Evolutionary conservation across 208 protist genomes (phyloP), one percentile per base, ranked within the genome.

Genomic region (Vickermania ingenoplastis): DNA sequence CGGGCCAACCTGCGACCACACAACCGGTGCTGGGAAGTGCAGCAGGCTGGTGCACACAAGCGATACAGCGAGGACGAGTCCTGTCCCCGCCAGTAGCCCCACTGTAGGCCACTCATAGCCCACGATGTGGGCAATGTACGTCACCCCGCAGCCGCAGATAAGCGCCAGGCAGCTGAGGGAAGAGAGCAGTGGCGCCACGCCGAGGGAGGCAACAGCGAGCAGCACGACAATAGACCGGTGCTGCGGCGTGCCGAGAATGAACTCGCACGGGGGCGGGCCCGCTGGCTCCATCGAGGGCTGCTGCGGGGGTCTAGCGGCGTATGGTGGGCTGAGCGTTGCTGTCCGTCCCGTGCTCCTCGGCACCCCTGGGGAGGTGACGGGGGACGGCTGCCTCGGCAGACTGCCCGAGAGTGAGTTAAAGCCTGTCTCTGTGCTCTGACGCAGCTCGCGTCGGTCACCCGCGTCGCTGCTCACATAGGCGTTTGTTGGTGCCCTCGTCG

Each of bases 71-170:
- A 92, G 88, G 51, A 75, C 41, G 25, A 31, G 56, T 0, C 70
- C 69, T 7, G 83, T 79, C 45, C 51, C 55, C 11, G 89, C 59
- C 28, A 92, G 61, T 11, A 77, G 60, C 17, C 79, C 41, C 5
- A 95, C 58, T 24, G 79, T 79, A 17, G 62, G 71, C 29, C 75
- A 77, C 31, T 67, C 72, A 61, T 84, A 86, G 51, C 69, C 79
- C 7, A 90, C 74, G 69, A 81, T 87, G 75, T 95, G 83, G 22
- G 67, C 62, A n/a, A 86, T 69, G 78, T 95, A 95, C 52, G 74
- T 74, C 52, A 86, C 56, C 53, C 85, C 66, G 17, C 73, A 69
- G 3, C 85, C 76, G 24, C 67, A 79, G 28, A 95, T 63, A 7
- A 91, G 54, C 22, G 86, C 72, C 28, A 79, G 74, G 31, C 89